A percentile compares a stretch with the other conserved stretches of the same genome.
phyloP scores from a whole-genome alignment of 108 stramenopile species.

The Nannochloropsis salina region DNA sequence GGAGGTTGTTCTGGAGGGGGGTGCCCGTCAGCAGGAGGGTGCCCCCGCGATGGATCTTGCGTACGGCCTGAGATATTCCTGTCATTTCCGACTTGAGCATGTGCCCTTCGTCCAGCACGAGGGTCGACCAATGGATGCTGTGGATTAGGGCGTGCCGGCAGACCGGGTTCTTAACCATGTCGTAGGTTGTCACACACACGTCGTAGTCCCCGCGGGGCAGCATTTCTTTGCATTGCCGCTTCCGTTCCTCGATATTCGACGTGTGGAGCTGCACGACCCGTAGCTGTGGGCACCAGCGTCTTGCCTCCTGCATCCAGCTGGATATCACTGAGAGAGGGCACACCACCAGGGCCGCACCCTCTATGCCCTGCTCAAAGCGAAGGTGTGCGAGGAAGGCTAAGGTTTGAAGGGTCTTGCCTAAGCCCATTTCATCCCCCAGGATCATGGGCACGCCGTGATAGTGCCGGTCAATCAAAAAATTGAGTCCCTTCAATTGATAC shows the following conservation, averaged over 20 bases:
- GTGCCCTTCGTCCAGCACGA: slow-evolving; percentile 29
- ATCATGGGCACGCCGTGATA: slow-evolving; percentile 8
- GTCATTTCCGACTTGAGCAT: not conserved
- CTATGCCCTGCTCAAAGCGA: not conserved
- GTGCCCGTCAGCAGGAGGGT: slow-evolving; percentile 92
- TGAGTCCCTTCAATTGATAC: not conserved
- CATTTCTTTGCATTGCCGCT: slow-evolving; percentile 13
- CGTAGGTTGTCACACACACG: slow-evolving; percentile 23
- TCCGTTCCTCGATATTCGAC: not conserved
- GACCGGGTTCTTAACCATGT: slow-evolving; percentile 23
- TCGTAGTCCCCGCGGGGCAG: slow-evolving; percentile 17
- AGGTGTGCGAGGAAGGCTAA: not conserved
- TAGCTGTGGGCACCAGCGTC: not conserved
- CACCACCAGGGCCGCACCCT: not conserved
- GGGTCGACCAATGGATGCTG: not conserved
- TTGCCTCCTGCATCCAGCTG: slow-evolving; percentile 15
- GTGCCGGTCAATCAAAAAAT: slow-evolving; percentile 12
- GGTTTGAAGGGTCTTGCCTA: slow-evolving; percentile 21
- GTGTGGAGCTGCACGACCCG: slow-evolving; percentile 1
- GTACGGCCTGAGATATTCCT: not conserved
- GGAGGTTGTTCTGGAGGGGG: slow-evolving; percentile 93
- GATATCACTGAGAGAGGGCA: slow-evolving; percentile 18
- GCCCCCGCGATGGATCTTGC: not conserved
- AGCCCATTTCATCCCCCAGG: slow-evolving; percentile 25
- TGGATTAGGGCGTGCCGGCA: not conserved